Conservation (phyloP, 192 early-diverging fungal genomes). For the Coemansia sp. region DNA sequence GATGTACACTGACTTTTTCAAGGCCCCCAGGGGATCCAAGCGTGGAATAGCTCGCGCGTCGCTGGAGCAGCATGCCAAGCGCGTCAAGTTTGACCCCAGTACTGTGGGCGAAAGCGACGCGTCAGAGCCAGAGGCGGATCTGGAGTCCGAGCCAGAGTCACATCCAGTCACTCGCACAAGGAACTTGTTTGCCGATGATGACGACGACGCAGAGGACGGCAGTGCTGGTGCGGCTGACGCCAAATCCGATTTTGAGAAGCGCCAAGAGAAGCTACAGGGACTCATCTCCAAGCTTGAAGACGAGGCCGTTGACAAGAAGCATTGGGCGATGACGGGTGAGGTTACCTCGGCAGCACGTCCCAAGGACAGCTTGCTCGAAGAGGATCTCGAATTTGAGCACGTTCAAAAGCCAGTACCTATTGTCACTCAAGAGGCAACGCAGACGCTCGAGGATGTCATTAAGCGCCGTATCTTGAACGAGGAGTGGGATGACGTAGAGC, state of each 20-base stretch:
- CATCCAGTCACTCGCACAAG: slow-evolving; percentile 4
- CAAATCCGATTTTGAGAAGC: slow-evolving; percentile 80
- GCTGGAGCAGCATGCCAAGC: slow-evolving; percentile 43
- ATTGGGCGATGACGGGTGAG: slow-evolving; percentile 94
- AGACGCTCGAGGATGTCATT: slow-evolving; percentile 91
- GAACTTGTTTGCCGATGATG: slow-evolving; percentile 37
- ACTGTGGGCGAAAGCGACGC: slow-evolving; percentile 48
- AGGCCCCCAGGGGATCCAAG: slow-evolving; percentile 61
- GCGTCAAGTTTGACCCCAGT: slow-evolving; percentile 49
- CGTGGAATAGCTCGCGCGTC: slow-evolving; percentile 49
- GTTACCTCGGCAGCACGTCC: slow-evolving; percentile 79
- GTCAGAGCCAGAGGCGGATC: slow-evolving; percentile 21
- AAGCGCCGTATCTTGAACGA: slow-evolving; percentile 87
- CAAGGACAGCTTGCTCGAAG: slow-evolving; percentile 90
- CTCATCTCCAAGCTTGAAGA: slow-evolving; percentile 85
- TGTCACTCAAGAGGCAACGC: slow-evolving; percentile 88
- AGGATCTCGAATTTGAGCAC: slow-evolving; percentile 90
- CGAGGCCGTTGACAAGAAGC: slow-evolving; percentile 79
- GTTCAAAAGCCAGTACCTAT: slow-evolving; percentile 93
- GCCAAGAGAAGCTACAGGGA: slow-evolving; percentile 67
- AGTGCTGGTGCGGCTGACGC: slow-evolving; percentile 2
- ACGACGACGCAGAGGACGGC: slow-evolving; percentile 15
- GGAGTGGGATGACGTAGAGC: slow-evolving; percentile 93
- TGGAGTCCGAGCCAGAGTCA: slow-evolving; percentile 13
- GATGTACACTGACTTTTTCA: slow-evolving; percentile 85